Conservation (phyloP, 1,284 basidiomycete genomes). For the Athelia psychrophila region DNA sequence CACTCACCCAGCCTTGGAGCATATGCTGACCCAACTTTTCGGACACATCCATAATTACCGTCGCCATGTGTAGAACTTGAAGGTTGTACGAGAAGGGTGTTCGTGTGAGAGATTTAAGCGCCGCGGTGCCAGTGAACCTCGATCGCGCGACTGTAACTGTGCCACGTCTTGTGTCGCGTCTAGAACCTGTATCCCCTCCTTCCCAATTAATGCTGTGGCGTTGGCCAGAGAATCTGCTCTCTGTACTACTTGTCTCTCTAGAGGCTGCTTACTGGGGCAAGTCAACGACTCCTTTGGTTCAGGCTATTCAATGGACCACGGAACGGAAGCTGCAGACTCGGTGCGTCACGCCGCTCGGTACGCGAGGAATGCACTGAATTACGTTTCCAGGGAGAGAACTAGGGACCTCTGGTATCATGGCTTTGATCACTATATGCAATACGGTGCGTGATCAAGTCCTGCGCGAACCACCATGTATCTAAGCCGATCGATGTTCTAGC, state of each 20-base stretch:
- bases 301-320: constrained; percentile 49
- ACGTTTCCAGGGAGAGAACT: constrained; percentile 56
- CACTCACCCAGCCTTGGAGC: constrained; percentile 72
- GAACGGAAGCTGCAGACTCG: constrained; percentile 60
- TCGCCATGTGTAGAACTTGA: no score
- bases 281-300: constrained; percentile 30
- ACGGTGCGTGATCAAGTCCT: constrained; percentile 44
- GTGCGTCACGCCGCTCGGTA: constrained; percentile 33
- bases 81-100: constrained; percentile 7
- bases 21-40: constrained; percentile 65
- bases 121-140: no score
- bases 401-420: constrained; percentile 83
- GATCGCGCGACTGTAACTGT: neutral
- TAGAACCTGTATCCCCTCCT: constrained; percentile 3
- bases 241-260: constrained; percentile 42
- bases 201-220: constrained; percentile 59
- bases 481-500: constrained; percentile 37
- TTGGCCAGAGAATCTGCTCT: constrained; percentile 57
- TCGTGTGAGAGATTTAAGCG: no score
- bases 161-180: constrained; percentile 8
- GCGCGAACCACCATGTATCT: constrained; percentile 5
- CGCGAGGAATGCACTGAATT: neutral
- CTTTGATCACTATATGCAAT: constrained; percentile 75
- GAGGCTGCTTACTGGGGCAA: constrained; percentile 40
- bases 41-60: constrained; percentile 50